phyloP scores from a whole-genome alignment of 108 stramenopile genomes.

The Discostella pseudostelligera region DNA sequence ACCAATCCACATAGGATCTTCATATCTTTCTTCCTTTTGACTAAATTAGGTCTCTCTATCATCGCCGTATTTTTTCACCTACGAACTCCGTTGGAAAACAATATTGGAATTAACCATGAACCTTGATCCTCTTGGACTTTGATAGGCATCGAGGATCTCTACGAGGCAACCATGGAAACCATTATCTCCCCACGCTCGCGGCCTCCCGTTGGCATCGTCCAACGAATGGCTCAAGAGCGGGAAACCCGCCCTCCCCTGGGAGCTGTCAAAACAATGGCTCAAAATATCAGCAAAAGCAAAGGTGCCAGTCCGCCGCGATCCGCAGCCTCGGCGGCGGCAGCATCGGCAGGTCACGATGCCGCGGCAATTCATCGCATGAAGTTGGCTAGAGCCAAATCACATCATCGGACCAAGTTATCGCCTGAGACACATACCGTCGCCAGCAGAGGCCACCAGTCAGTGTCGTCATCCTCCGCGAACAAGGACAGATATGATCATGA shows the following conservation, averaged over 20 bases:
- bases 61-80: no score
- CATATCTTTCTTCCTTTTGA: no score
- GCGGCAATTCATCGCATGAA: not conserved
- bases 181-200: conserved; percentile 13
- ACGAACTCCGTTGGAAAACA: no score
- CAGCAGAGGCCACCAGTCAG: not conserved
- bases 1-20: no score
- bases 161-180: no score
- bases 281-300: not conserved
- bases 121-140: no score
- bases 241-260: conserved; percentile 9
- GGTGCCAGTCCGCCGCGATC: not conserved
- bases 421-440: no score
- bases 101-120: no score
- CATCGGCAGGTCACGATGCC: not conserved
- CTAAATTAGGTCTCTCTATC: no score
- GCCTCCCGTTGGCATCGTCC: conserved; percentile 10
- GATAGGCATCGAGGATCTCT: no score
- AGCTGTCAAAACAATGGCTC: not conserved
- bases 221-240: conserved; percentile 14
- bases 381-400: not conserved
- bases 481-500: not conserved
- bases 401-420: not conserved
- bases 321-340: not conserved
- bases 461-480: no score